These are phyloP conservation scores for Xylaria sp. DNA, from an alignment of 2,329 filamentous ascomycete species.

Conservation along the genomic window DNA sequence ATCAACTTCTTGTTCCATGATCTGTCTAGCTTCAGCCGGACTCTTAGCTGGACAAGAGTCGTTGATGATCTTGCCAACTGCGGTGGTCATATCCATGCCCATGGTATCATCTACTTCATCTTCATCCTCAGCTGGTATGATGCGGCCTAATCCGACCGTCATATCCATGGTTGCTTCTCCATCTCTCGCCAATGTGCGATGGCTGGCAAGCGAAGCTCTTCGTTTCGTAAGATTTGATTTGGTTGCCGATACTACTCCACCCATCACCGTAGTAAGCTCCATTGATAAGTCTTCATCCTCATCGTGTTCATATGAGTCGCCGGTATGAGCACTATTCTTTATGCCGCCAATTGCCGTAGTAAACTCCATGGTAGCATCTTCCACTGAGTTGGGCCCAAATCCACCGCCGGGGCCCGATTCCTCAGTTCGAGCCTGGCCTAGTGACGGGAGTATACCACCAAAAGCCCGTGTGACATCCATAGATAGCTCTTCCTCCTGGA, in stretches of 20 bases:
- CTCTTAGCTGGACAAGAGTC: slow-evolving; percentile 52
- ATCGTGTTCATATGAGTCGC: slow-evolving; percentile 53
- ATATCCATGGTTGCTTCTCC: slow-evolving; percentile 73
- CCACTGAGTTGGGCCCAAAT: slow-evolving; percentile 56
- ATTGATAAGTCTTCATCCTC: slow-evolving; percentile 79
- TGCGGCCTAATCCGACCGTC: slow-evolving; percentile 67
- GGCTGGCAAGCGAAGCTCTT: slow-evolving; percentile 43
- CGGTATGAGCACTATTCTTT: slow-evolving; percentile 49
- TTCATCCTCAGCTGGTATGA: slow-evolving; percentile 55
- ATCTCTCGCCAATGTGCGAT: slow-evolving; percentile 51
- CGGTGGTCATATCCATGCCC: slow-evolving; percentile 76
- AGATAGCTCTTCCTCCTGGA: slow-evolving; percentile 76
- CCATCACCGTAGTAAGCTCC: slow-evolving; percentile 77
- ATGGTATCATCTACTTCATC: slow-evolving; percentile 57
- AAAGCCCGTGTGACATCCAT: slow-evolving; percentile 93
- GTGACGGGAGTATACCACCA: slow-evolving; percentile 76
- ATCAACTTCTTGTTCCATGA: slow-evolving; percentile 69
- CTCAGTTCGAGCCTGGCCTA: slow-evolving; percentile 44
- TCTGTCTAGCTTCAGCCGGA: slow-evolving; percentile 62
- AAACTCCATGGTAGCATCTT: slow-evolving; percentile 85
- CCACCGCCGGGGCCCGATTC: slow-evolving; percentile 41
- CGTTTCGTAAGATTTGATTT: slow-evolving; percentile 47
- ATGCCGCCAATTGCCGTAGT: slow-evolving; percentile 83
- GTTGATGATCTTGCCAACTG: slow-evolving; percentile 71
- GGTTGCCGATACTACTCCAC: slow-evolving; percentile 59